Base-by-base conservation (phyloP, 2,329 filamentous ascomycete genomes). In the Macrophomina tecta region DNA sequence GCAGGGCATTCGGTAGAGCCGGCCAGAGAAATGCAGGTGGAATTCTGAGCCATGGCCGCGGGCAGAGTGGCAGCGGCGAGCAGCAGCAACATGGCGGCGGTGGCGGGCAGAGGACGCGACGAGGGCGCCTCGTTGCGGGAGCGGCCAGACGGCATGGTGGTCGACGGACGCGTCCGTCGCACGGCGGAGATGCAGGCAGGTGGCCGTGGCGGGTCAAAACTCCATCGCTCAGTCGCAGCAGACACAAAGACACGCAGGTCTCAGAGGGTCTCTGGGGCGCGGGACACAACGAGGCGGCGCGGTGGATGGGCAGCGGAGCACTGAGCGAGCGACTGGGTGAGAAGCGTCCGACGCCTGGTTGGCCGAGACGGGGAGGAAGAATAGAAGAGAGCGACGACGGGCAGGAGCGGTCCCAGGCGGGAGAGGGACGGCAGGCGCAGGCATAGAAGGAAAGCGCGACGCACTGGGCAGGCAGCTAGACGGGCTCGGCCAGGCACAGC, bases 1-100 rank as follows among this genome's bases (percentile, higher is more conserved):
- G 91, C 90, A 55, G 89, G 84, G 78, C 92, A 96, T 65, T 84
- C 79, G 5, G 83, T 89, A 38, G 92, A 94, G 69, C 85, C 88
- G 66, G 86, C 80, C 42, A 96, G 84, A 34, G 92, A 89, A 72
- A 95, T 86, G 77, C 92, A 84, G 76, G 58, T 36, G 40, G 63
- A 65, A n/a, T 49, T 62, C 45, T 62, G 45, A 36, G 61, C 61
- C 61, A 64, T 53, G 61, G 48, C 61, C n/a, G 38, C 42, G 18
- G 56, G 42, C 12, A 48, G 18, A 23, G 1, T 9, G 23, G 36
- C 34, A 34, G 34, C 36, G 61, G 38, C 36, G 48, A 64, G 61
- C 36, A 48, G 51, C 36, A 64, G 48, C 48, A 64, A 46, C 23
- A 64, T 18, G 30, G 60, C 45, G 28, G 23, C 23, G 23, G 16